phyloP scores from a whole-genome alignment of 305 asterid genomes.

The Stenogyne calaminthoides region DNA sequence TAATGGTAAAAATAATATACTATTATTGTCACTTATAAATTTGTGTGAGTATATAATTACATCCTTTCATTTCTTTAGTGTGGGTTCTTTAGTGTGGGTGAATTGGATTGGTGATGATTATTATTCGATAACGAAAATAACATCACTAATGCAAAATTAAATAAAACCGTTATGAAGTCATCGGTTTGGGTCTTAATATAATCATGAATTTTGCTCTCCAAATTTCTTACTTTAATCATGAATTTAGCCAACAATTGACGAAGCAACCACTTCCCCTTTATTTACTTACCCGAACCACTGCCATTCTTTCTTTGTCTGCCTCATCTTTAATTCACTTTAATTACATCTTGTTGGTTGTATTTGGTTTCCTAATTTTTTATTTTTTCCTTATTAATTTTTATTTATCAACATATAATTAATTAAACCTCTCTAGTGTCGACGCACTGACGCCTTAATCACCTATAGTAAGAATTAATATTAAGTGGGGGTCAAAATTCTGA shows the following conservation, averaged over 20 bases:
- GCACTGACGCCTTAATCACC: neutral
- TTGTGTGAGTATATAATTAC: neutral
- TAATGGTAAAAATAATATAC: too few species aligned
- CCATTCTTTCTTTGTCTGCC: constrained; percentile 17
- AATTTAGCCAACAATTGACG: constrained; percentile 44
- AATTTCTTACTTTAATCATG: constrained; percentile 34
- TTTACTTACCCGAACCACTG: constrained; percentile 41
- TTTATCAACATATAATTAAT: neutral
- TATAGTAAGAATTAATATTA: neutral
- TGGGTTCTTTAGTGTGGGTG: constrained; percentile 2
- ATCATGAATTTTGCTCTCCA: constrained; percentile 19
- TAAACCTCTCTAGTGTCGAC: neutral
- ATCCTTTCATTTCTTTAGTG: neutral
- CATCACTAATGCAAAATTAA: constrained; percentile 32
- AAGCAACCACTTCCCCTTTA: constrained; percentile 42
- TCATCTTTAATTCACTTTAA: constrained; percentile 16
- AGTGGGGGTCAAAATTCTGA: neutral
- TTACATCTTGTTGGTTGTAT: constrained; percentile 23
- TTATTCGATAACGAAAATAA: constrained; percentile 32
- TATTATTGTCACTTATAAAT: neutral
- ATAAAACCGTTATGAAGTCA: constrained; percentile 42
- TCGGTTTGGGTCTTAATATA: constrained; percentile 28
- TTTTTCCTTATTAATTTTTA: neutral
- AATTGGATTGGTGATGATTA: constrained; percentile 31
- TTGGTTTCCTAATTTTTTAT: neutral